Evolutionary conservation across 139 green algal genomes (phyloP), one percentile per base, ranked within the genome.

Genomic region (Coelastrella sp.): DNA sequence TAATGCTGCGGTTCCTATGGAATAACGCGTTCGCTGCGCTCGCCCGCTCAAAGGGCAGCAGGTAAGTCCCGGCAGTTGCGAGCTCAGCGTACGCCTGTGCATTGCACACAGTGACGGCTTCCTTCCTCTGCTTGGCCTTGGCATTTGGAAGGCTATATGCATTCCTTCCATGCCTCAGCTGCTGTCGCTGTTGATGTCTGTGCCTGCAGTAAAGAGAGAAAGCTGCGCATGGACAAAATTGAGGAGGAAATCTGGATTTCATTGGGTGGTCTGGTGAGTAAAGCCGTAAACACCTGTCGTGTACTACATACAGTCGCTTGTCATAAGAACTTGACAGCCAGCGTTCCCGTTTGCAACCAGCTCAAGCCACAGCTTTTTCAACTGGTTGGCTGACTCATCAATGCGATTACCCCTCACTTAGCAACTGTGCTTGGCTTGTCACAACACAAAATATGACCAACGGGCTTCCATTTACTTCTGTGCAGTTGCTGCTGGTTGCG

Each of bases 241-340:
- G 88, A 91, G 59, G 88, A 91, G 23, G 88, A 88, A 47, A 64
- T 87, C 4, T 91, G 80, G 78, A 68, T 87, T 17, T 59, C 32
- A 14, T 17, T 84, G 5, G 88, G 88, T 59, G 80, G 88, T 65
- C 16, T 79, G 87, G 87, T 91, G 66, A 73, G 87, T 77, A 5
- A 14, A 47, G 32, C 7, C 65, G 56, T 73, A n/a, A 47, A 8
- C 6, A 22, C 68, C 5, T 17, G 22, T 32, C 22, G 68, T 23
- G 61, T 71, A 10, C 61, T 71, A 13, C 61, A 71, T 71, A 13
- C 11, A 13, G 61, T 10, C 61, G 61, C 10, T 71, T 13, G n/a
- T 56, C n/a, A 59, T 58, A 59, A 71, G 11, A 71, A 13, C 8
- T 19, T 19, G 10, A 71, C 61, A 71, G 61, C 61, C 10, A 19